These are phyloP conservation scores for Oryza brachyantha DNA, from an alignment of 176 grass and related monocot species.

Conservation along the genomic window DNA sequence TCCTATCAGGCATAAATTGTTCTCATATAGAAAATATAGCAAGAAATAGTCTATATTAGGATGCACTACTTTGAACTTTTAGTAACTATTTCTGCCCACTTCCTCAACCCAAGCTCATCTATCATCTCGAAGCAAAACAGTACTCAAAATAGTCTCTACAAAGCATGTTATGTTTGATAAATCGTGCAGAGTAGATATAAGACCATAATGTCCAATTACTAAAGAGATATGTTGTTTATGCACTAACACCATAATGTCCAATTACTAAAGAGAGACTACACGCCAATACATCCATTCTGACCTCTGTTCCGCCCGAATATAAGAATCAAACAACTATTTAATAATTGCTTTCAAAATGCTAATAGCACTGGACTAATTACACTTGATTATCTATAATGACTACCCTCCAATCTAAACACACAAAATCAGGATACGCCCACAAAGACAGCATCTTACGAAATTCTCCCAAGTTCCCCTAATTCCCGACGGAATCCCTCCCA, in stretches of 20 bases:
- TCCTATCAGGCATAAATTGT: not conserved
- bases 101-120: not conserved
- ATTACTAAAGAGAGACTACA: not conserved
- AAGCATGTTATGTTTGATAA: not conserved
- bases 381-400: slow-evolving; percentile 4
- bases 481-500: slow-evolving; percentile 40
- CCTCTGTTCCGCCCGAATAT: not conserved
- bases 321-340: not conserved
- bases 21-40: not conserved
- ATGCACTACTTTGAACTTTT: not conserved
- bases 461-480: slow-evolving; percentile 24
- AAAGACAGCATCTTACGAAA: slow-evolving; percentile 18
- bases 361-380: not conserved
- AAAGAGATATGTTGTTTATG: not conserved
- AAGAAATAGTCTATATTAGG: not conserved
- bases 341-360: not conserved
- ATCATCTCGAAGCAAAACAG: not conserved
- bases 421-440: slow-evolving; percentile 48
- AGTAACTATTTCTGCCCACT: not conserved
- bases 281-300: not conserved
- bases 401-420: not conserved
- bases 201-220: not conserved
- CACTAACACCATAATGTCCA: not conserved
- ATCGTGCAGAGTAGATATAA: not conserved
- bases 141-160: not conserved